Evolutionary conservation across 2,329 filamentous ascomycete genomes (phyloP).

Genomic region (Pseudodiploospora longispora): DNA sequence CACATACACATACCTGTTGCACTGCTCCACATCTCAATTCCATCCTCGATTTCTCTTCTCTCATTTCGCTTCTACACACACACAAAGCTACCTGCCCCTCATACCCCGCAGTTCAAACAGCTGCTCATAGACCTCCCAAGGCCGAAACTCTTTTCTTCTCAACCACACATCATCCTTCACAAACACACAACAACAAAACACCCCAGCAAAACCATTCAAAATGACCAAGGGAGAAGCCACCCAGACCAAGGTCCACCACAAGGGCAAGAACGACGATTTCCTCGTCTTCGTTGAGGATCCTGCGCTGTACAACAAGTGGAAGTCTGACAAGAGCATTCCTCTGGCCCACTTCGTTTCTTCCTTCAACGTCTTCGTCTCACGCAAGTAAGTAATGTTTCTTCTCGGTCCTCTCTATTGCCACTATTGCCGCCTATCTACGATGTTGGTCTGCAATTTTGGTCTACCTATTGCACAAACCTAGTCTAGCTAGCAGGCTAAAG

Average conservation of each 20-base stretch:
- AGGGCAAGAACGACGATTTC: slow-evolving; percentile 57
- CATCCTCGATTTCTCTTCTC: too few relatives aligned
- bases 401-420: slow-evolving; percentile 1
- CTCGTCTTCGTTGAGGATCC: slow-evolving; percentile 51
- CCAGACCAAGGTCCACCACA: slow-evolving; percentile 77
- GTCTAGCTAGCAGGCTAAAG: too few relatives aligned
- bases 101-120: too few relatives aligned
- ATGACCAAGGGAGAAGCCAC: slow-evolving; percentile 66
- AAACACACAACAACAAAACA: slow-evolving; percentile 6
- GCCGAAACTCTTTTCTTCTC: too few relatives aligned
- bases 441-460: background rate
- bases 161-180: slow-evolving; percentile 8
- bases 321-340: slow-evolving; percentile 67
- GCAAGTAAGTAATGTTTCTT: slow-evolving; percentile 58
- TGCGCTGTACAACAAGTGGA: slow-evolving; percentile 71
- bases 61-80: too few relatives aligned
- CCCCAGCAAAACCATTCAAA: slow-evolving; percentile 20
- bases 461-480: too few relatives aligned
- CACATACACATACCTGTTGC: too few relatives aligned
- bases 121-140: too few relatives aligned
- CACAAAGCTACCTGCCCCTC: too few relatives aligned
- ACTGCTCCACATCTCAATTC: too few relatives aligned
- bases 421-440: background rate
- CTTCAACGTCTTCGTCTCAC: slow-evolving; percentile 84
- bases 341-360: slow-evolving; percentile 77